A percentile compares a stretch with the other conserved stretches of the same genome.
Conservation (phyloP, 2,329 filamentous ascomycete genomes). For the Diplocarpon rosae region DNA sequence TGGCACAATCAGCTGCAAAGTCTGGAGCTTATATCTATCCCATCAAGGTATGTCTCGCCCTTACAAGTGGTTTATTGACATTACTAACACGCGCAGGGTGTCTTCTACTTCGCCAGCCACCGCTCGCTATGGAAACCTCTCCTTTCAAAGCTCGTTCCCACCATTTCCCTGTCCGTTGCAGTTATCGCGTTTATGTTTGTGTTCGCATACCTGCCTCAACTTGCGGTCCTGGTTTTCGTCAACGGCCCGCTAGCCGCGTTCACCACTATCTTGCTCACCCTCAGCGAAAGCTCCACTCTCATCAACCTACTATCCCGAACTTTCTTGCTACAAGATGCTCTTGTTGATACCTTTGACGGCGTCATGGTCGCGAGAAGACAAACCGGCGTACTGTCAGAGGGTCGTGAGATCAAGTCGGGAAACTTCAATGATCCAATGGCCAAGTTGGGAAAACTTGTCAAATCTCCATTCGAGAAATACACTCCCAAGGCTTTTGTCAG, state of each 20-base stretch:
- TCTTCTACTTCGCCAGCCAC: slow-evolving; percentile 47
- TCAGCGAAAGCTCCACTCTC: slow-evolving; percentile 50
- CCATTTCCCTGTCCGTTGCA: slow-evolving; percentile 57
- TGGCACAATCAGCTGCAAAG: slow-evolving; percentile 57
- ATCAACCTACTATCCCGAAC: slow-evolving; percentile 49
- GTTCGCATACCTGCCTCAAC: slow-evolving; percentile 77
- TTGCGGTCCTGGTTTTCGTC: slow-evolving; percentile 71
- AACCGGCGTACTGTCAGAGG: slow-evolving; percentile 55
- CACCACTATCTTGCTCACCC: slow-evolving; percentile 57
- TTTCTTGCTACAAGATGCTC: slow-evolving; percentile 69
- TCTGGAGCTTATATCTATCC: slow-evolving; percentile 82
- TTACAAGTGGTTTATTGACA: neutral
- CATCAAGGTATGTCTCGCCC: slow-evolving; percentile 43
- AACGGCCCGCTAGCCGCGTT: slow-evolving; percentile 74
- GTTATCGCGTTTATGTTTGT: slow-evolving; percentile 76
- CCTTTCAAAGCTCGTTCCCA: slow-evolving; percentile 43
- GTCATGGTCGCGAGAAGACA: slow-evolving; percentile 43
- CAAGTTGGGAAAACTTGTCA: slow-evolving; percentile 45
- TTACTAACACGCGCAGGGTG: slow-evolving; percentile 33
- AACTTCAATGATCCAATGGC: slow-evolving; percentile 38
- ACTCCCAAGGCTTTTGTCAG: slow-evolving; percentile 55
- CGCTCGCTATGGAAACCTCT: slow-evolving; percentile 48
- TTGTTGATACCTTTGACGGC: slow-evolving; percentile 84
- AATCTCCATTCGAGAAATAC: slow-evolving; percentile 45
- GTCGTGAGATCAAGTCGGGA: slow-evolving; percentile 60